Conservation (phyloP, 768 basidiomycete species). For the Termitomyces sp. region DNA sequence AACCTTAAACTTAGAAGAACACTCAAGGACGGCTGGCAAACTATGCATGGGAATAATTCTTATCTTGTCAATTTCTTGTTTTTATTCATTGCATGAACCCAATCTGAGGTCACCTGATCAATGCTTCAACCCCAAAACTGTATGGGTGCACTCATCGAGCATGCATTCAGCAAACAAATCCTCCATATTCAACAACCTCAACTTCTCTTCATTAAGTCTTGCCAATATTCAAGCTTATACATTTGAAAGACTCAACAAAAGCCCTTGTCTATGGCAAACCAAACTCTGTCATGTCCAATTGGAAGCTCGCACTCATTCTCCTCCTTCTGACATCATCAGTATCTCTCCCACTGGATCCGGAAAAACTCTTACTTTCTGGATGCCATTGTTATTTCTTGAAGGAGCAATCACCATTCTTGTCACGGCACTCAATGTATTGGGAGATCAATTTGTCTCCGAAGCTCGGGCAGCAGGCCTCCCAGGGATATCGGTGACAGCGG, state of each 20-base stretch:
- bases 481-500: constrained; percentile 13
- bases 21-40: constrained; percentile 2
- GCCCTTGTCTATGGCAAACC: not conserved
- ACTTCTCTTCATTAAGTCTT: not conserved
- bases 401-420: constrained; percentile 15
- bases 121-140: not conserved
- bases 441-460: constrained; percentile 15
- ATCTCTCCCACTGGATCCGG: constrained; percentile 21
- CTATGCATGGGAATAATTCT: not conserved
- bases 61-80: not conserved
- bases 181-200: not conserved
- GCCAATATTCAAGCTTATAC: not conserved
- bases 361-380: constrained; percentile 22
- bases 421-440: constrained; percentile 19
- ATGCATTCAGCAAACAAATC: not conserved
- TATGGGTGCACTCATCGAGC: not conserved
- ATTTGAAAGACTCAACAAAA: not conserved
- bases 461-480: constrained; percentile 11
- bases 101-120: not conserved
- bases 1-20: constrained; percentile 5
- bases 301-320: not conserved
- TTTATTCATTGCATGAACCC: not conserved
- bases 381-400: constrained; percentile 15
- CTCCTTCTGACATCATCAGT: constrained; percentile 13
- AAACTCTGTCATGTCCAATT: not conserved